These are phyloP conservation scores for Carallia brachiata DNA, from an alignment of 345 rosid genomes.

Conservation along the genomic window DNA sequence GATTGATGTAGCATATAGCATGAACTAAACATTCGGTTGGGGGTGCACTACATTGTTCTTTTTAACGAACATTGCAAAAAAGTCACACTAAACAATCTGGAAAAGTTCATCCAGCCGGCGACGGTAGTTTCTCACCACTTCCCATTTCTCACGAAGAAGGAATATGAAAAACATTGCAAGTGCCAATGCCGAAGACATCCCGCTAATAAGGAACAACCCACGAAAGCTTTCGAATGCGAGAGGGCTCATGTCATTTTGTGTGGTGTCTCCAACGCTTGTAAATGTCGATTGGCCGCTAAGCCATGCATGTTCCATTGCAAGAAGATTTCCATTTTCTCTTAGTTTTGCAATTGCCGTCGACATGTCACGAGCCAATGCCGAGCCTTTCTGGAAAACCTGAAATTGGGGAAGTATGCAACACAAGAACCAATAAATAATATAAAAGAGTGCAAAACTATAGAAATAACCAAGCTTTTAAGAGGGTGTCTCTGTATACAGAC, in stretches of 20 bases:
- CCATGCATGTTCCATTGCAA: slow-evolving; percentile 1
- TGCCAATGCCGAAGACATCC: background rate
- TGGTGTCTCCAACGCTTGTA: background rate
- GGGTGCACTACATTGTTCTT: no score
- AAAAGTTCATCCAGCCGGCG: no score
- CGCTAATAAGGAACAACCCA: background rate
- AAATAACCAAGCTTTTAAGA: no score
- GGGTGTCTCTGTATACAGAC: no score
- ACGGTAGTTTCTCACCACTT: background rate
- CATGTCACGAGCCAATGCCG: background rate
- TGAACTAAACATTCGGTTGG: no score
- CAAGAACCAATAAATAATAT: no score
- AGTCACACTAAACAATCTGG: no score
- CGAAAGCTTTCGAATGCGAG: background rate
- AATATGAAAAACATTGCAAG: background rate
- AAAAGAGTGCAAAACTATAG: no score
- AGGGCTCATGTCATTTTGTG: background rate
- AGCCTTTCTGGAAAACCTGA: slow-evolving; percentile 1
- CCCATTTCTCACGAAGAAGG: background rate
- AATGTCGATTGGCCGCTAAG: background rate
- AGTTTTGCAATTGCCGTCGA: no score
- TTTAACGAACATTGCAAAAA: no score
- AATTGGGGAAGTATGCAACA: background rate
- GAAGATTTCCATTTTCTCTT: slow-evolving; percentile 2
- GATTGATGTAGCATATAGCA: no score